Base-by-base conservation (phyloP, 2,329 filamentous ascomycete species). In the Colletotrichum sp. region DNA sequence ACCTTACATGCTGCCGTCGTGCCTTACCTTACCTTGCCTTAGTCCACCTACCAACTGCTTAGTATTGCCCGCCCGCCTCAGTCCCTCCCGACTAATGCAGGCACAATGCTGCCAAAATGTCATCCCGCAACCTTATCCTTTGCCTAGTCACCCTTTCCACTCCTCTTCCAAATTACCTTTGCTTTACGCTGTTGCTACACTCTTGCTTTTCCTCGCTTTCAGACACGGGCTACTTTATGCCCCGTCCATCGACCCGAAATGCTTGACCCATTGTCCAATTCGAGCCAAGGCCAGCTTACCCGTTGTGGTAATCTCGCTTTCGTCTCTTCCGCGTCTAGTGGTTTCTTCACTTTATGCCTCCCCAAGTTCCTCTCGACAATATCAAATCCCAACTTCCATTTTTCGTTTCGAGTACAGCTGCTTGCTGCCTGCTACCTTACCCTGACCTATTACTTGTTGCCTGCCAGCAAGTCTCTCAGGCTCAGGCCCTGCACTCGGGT, bases 61-160 rank as follows among this genome's bases (percentile, higher is more conserved):
- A 5, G 11, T 52, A 22, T 13, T 52, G n/a, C 44, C 44, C 27
- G 22, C 36, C 36, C 36, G 55, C 22, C 57, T n/a, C 34, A 57
- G 27, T 70, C 36, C 16, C 27, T 39, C 7, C 55, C 44, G 11
- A 30, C 64, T 68, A 68, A 39, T 72, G 72, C 55, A 68, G 64
- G 27, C 70, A 65, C 44, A 60, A 16, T 60, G 74, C 64, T 69
- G 65, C 64, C 48, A 76, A 39, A 59, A 32, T 52, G 28, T 69
- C 64, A 39, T 74, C 74, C 70, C 64, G 74, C 57, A 73, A 76
- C 74, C 68, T 36, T 61, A 69, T 60, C 36, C 22, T 19, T 30
- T 48, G 39, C 28, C 28, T 32, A 25, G 39, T 60, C 19, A 9
- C n/a, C 27, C n/a, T 7, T 11, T 52, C 44, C 44, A 52, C 13